Evolutionary conservation across 768 basidiomycete genomes (phyloP).

Genomic region (Hysterangium stoloniferum): DNA sequence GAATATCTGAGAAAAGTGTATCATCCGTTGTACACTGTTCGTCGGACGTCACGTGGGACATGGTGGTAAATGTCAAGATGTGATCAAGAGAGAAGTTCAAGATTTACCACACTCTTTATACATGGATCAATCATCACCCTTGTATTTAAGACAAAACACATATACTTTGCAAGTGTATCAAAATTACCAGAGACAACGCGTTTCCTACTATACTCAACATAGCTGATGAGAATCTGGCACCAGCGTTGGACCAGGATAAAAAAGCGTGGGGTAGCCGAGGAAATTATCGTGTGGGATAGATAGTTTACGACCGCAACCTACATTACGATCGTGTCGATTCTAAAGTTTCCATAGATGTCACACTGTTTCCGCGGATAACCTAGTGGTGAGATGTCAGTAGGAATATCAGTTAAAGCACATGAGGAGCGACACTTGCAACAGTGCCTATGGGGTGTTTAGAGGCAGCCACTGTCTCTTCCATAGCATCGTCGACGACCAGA

Average conservation of each 20-base stretch:
- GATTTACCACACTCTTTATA: no score
- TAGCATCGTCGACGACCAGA: constrained; percentile 91
- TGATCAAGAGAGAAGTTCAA: no score
- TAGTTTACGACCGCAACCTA: not conserved
- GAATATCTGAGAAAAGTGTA: not conserved
- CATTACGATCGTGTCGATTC: constrained; percentile 43
- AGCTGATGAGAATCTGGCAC: no score
- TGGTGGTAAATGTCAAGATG: no score
- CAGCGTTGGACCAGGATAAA: no score
- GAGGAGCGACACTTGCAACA: constrained; percentile 51
- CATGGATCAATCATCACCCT: no score
- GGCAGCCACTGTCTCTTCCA: constrained; percentile 85
- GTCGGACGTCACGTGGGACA: not conserved
- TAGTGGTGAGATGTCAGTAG: constrained; percentile 25
- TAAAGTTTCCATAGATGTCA: constrained; percentile 89
- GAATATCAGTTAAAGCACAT: constrained; percentile 9
- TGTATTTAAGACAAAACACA: no score
- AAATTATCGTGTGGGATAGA: no score
- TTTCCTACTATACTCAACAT: no score
- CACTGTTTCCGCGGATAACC: constrained; percentile 96
- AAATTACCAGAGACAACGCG: no score
- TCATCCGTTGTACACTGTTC: not conserved
- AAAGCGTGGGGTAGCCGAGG: not conserved
- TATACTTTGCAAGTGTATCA: no score
- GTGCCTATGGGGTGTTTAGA: constrained; percentile 90